Evolutionary conservation across 768 basidiomycete genomes (phyloP).

Genomic region (Suillus americanus): DNA sequence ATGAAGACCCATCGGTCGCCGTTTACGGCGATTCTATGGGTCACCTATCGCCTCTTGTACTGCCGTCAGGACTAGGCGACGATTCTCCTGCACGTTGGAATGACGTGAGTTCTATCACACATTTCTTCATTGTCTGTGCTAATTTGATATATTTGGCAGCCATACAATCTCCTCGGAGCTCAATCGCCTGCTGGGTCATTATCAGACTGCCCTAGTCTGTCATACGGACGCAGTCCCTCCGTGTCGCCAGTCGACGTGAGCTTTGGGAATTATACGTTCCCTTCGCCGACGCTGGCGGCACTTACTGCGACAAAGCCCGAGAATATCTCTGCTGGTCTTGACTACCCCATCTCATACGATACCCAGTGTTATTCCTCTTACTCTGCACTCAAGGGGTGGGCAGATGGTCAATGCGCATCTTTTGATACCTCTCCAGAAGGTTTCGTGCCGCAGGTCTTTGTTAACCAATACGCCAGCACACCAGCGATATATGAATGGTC

Average conservation of each 20-base stretch:
- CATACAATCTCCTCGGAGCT: constrained; percentile 33
- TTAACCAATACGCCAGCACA: constrained; percentile 24
- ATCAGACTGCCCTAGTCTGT: constrained; percentile 21
- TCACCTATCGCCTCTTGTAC: constrained; percentile 30
- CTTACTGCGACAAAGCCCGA: constrained; percentile 15
- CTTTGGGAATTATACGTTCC: constrained; percentile 20
- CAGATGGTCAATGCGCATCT: constrained; percentile 16
- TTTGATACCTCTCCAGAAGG: constrained; percentile 8
- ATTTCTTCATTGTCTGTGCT: constrained; percentile 11
- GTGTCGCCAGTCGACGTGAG: constrained; percentile 27
- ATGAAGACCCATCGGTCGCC: constrained; percentile 21
- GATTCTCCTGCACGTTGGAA: constrained; percentile 32
- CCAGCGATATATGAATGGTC: constrained; percentile 26
- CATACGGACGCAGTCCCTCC: constrained; percentile 25
- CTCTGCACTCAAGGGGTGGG: constrained; percentile 27
- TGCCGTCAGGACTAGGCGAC: constrained; percentile 30
- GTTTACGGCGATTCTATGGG: constrained; percentile 24
- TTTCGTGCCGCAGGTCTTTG: constrained; percentile 26
- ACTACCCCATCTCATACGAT: constrained; percentile 6
- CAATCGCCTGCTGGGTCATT: constrained; percentile 14
- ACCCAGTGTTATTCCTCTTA: constrained; percentile 18
- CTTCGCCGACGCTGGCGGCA: constrained; percentile 15
- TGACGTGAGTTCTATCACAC: constrained; percentile 28
- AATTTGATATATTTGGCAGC: constrained; percentile 26
- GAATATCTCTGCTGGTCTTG: constrained; percentile 6